A percentile compares a stretch with the other conserved stretches of the same genome.
These are phyloP conservation scores for Pyricularia pennisetigena DNA, from an alignment of 2,329 filamentous ascomycete genomes.

Conservation along the genomic window DNA sequence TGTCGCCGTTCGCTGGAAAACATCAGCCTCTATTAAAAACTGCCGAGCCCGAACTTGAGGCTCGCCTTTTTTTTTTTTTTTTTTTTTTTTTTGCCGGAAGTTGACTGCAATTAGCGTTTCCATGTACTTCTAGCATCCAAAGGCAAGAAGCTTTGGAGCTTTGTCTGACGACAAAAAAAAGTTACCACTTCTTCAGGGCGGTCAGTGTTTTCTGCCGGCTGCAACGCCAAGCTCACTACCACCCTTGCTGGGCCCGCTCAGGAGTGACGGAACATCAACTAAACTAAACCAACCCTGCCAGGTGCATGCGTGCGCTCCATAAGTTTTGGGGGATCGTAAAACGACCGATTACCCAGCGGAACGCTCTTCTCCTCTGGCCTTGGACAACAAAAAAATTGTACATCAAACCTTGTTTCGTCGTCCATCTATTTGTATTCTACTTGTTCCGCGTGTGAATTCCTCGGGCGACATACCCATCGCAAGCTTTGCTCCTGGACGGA, in stretches of 20 bases:
- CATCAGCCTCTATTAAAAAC: neutral
- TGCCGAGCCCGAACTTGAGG: neutral
- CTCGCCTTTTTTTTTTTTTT: neutral
- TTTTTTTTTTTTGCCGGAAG: neutral
- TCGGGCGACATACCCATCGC: neutral
- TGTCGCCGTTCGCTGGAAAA: neutral
- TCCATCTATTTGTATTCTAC: neutral
- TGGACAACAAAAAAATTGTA: neutral
- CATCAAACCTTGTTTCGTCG: neutral
- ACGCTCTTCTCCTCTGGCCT: neutral
- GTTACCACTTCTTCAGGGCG: neutral
- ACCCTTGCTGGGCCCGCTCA: neutral
- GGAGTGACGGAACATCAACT: neutral
- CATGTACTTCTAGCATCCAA: neutral
- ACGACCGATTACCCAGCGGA: neutral
- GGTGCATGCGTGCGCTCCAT: constrained; percentile 1
- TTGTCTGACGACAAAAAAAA: neutral
- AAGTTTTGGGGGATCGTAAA: neutral
- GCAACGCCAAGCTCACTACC: neutral
- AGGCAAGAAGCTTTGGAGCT: no score
- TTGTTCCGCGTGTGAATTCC: neutral
- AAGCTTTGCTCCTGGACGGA: neutral
- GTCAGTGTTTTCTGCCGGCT: neutral
- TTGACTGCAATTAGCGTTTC: neutral
- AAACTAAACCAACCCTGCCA: neutral